These are phyloP conservation scores for Ceratobasidium theobromae DNA, from an alignment of 1,284 basidiomycete genomes.

Conservation along the genomic window DNA sequence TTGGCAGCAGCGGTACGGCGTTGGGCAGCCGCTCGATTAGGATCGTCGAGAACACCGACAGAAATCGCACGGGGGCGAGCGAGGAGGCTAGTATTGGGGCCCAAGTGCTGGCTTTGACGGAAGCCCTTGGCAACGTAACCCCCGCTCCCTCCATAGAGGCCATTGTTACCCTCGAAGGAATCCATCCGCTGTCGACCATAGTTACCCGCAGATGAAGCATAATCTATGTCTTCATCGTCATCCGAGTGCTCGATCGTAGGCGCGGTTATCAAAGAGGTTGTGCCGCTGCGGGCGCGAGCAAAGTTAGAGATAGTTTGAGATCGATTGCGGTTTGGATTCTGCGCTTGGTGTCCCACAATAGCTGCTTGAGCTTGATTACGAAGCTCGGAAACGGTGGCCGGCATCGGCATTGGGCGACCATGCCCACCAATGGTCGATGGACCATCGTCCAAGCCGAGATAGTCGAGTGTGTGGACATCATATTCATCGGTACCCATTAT, in stretches of 20 bases:
- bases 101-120: slow-evolving; percentile 63
- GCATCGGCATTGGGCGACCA: slow-evolving; percentile 58
- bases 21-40: slow-evolving; percentile 55
- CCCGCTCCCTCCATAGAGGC: slow-evolving; percentile 33
- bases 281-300: slow-evolving; percentile 60
- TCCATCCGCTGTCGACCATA: slow-evolving; percentile 58
- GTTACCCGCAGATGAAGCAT: slow-evolving; percentile 43
- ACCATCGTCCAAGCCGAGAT: slow-evolving; percentile 85
- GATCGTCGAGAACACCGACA: slow-evolving; percentile 86
- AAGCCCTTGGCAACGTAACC: slow-evolving; percentile 62
- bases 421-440: slow-evolving; percentile 40
- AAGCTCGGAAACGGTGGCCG: slow-evolving; percentile 81
- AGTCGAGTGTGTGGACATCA: slow-evolving; percentile 91
- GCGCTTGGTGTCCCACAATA: slow-evolving; percentile 75
- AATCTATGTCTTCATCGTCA: slow-evolving; percentile 65
- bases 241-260: slow-evolving; percentile 60
- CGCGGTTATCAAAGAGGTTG: slow-evolving; percentile 55
- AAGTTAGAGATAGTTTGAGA: slow-evolving; percentile 86
- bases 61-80: slow-evolving; percentile 86
- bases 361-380: slow-evolving; percentile 85
- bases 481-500: slow-evolving; percentile 70
- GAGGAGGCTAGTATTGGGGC: slow-evolving; percentile 45
- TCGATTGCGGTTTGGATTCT: slow-evolving; percentile 72
- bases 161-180: slow-evolving; percentile 55
- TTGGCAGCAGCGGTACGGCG: slow-evolving; percentile 64